Conservation (phyloP, 116 monocot genomes). For the Papilionanthe hybrid region DNA sequence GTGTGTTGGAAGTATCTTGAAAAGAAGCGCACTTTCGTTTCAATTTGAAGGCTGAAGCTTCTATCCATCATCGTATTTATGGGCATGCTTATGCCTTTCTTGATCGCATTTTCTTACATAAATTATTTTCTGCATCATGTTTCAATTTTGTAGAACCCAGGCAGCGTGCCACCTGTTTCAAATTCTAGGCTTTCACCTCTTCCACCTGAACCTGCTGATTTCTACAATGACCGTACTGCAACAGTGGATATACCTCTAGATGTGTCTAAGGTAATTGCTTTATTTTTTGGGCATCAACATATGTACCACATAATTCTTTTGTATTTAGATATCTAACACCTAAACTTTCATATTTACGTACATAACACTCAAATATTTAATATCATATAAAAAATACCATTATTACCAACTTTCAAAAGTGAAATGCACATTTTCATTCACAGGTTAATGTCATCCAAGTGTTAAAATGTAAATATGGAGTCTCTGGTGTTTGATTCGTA, state of each 20-base stretch:
- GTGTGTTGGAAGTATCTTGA: neutral
- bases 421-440: too few relatives aligned
- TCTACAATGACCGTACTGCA: slow-evolving; percentile 79
- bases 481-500: too few relatives aligned
- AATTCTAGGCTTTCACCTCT: slow-evolving; percentile 89
- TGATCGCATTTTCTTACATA: slow-evolving; percentile 6
- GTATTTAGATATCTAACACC: too few relatives aligned
- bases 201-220: slow-evolving; percentile 93
- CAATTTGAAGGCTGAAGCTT: neutral
- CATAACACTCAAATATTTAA: too few relatives aligned
- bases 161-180: slow-evolving; percentile 66
- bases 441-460: too few relatives aligned
- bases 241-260: slow-evolving; percentile 90
- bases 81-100: neutral
- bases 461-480: too few relatives aligned
- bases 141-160: slow-evolving; percentile 45
- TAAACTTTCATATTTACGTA: too few relatives aligned
- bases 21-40: neutral
- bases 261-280: slow-evolving; percentile 41
- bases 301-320: too few relatives aligned
- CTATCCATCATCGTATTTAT: neutral
- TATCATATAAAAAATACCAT: too few relatives aligned
- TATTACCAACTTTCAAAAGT: too few relatives aligned
- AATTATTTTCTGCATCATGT: slow-evolving; percentile 1
- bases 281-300: neutral